These are phyloP conservation scores for Cadophora gregata DNA, from an alignment of 2,329 filamentous ascomycete genomes.

Conservation along the genomic window DNA sequence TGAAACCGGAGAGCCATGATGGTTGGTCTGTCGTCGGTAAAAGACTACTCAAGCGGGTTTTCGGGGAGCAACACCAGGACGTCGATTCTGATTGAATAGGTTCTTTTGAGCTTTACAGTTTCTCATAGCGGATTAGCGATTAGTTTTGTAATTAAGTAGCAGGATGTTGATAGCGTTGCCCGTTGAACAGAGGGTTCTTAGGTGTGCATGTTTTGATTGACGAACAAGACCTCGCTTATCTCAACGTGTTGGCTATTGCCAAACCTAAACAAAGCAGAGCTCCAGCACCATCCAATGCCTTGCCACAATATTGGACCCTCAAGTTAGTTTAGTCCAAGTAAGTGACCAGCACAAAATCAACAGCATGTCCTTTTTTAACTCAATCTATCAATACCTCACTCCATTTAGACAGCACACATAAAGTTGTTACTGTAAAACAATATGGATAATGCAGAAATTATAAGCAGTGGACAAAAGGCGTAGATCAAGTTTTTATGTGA, in stretches of 20 bases:
- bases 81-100: neutral
- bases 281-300: too few species aligned
- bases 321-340: too few species aligned
- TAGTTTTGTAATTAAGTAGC: neutral
- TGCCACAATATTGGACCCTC: too few species aligned
- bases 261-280: too few species aligned
- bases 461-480: neutral
- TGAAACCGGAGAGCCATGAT: neutral
- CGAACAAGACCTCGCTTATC: neutral
- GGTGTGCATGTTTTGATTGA: neutral
- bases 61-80: neutral
- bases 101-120: neutral
- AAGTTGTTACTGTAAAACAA: too few species aligned
- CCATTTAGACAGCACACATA: too few species aligned
- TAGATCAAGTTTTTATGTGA: neutral
- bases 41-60: neutral
- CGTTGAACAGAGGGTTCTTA: neutral
- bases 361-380: too few species aligned
- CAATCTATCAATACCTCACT: too few species aligned
- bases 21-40: neutral
- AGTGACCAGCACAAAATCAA: too few species aligned
- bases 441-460: too few species aligned
- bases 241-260: too few species aligned
- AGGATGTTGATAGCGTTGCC: neutral
- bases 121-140: neutral